Evolutionary conservation across 306 rosid genomes (phyloP), one percentile per base, ranked within the genome.

Genomic region (Trichosanthes cucumerina): DNA sequence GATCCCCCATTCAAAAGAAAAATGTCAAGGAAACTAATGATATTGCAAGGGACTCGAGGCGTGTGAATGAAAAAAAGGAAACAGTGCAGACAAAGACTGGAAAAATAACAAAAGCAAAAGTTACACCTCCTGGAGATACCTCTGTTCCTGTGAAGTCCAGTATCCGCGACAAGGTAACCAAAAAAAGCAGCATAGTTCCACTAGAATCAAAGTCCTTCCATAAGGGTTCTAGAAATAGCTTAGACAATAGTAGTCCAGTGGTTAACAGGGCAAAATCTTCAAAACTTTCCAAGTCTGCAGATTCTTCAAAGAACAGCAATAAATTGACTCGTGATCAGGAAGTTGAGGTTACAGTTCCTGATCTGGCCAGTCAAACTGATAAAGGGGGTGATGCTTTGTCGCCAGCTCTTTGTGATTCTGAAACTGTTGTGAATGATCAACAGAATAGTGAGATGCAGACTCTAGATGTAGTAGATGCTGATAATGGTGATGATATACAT

Each of bases 121-220:
- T 68, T 36, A 57, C 82, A 70, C 79, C 85, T 77, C 81, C 89
- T 81, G 91, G 82, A 77, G 97, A 89, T 79, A 53, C 73, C 74
- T 68, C 93, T 26, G 86, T 81, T 76, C 80, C 58, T 31, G 84
- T 89, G 33, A 95, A 89, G 87, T 84, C 86, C 53, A 86, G 79
- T 64, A 59, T 82, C 65, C 80, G 64, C 80, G 87, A 79, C 90
- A 95, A 86, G 92, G 90, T 83, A 79, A 82, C 96, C 78, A 91
- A 88, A 91, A 95, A 89, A 87, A 88, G 98, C 89, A 92, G 93
- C 77, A 90, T 92, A 81, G 98, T 95, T 62, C 98, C 98, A 19
- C 83, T 95, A 87, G 98, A 95, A 80, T 88, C 96, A 38, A 95
- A 91, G 85, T 92, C 98, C 71, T 89, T 88, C 88, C 97, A 93